Evolutionary conservation across 495 filamentous ascomycete genomes (phyloP).

Genomic region (Aspergillus hancockii): DNA sequence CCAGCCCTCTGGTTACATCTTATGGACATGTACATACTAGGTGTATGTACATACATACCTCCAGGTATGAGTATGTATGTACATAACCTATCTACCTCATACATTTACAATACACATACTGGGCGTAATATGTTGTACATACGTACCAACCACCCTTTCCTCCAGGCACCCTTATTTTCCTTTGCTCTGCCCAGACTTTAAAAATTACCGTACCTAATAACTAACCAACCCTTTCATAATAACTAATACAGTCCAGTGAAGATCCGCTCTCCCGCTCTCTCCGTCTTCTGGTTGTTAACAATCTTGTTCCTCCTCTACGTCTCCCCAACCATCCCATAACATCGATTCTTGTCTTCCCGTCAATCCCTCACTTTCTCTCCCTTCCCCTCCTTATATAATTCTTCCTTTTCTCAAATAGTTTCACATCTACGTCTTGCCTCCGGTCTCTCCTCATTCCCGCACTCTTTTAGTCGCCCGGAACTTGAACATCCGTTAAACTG

Average conservation of each 20-base stretch:
- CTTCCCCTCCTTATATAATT: slow-evolving; percentile 2
- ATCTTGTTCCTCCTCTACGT: neutral
- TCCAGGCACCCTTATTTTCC: slow-evolving; percentile 7
- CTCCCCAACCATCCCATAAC: slow-evolving; percentile 20
- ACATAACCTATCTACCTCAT: slow-evolving; percentile 2
- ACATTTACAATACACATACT: neutral
- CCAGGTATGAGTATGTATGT: neutral
- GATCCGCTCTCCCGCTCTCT: neutral
- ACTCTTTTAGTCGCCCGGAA: neutral
- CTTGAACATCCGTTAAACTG: slow-evolving; percentile 17
- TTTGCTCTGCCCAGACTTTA: slow-evolving; percentile 2
- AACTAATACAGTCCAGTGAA: slow-evolving; percentile 6
- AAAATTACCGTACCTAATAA: slow-evolving; percentile 7
- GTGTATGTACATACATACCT: neutral
- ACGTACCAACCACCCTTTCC: neutral
- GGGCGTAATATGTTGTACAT: too few relatives aligned
- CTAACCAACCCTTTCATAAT: neutral
- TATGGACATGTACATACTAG: too few relatives aligned
- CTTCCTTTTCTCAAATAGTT: neutral
- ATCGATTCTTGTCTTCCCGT: slow-evolving; percentile 2
- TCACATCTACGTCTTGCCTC: slow-evolving; percentile 1
- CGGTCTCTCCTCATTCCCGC: slow-evolving; percentile 9
- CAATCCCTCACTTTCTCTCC: slow-evolving; percentile 11
- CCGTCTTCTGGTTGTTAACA: neutral
- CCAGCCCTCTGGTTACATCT: too few relatives aligned